Conservation (phyloP, 2,329 filamentous ascomycete genomes). For the Aspergillus fumigatus region DNA sequence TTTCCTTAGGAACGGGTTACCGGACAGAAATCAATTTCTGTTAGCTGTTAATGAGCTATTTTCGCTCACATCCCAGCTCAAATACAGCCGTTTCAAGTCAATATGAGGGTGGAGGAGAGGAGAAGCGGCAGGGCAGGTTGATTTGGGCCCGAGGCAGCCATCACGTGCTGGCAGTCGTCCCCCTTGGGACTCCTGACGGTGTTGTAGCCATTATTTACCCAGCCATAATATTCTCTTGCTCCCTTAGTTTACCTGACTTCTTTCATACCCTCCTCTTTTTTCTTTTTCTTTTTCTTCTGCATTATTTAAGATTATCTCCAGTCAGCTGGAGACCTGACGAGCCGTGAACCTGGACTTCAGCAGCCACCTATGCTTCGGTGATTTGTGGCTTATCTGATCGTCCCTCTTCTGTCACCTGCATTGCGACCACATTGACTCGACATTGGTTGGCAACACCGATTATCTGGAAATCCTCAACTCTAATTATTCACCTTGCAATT, state of each 20-base stretch:
- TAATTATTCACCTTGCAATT: not conserved
- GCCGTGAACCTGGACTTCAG: not conserved
- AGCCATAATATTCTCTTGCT: not conserved
- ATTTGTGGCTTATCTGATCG: not conserved
- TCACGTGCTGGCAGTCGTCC: slow-evolving; percentile 2
- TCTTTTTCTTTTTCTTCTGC: not conserved
- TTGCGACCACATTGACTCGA: not conserved
- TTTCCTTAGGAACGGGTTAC: too few relatives aligned
- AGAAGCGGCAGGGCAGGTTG: not conserved
- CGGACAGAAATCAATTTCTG: too few relatives aligned
- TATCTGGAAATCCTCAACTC: not conserved
- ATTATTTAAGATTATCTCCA: not conserved
- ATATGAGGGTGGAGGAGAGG: not conserved
- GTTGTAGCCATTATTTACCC: not conserved
- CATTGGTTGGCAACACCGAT: not conserved
- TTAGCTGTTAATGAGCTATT: too few relatives aligned
- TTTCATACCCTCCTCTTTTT: not conserved
- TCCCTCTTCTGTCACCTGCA: not conserved
- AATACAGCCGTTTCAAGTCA: not conserved
- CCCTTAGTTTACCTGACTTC: not conserved
- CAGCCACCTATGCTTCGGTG: not conserved
- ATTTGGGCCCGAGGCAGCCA: not conserved
- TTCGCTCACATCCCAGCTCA: not conserved
- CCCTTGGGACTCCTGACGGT: not conserved
- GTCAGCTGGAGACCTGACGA: not conserved